Evolutionary conservation across 1,284 basidiomycete genomes (phyloP), one percentile per base, ranked within the genome.

Genomic region (Phlebopus sp.): DNA sequence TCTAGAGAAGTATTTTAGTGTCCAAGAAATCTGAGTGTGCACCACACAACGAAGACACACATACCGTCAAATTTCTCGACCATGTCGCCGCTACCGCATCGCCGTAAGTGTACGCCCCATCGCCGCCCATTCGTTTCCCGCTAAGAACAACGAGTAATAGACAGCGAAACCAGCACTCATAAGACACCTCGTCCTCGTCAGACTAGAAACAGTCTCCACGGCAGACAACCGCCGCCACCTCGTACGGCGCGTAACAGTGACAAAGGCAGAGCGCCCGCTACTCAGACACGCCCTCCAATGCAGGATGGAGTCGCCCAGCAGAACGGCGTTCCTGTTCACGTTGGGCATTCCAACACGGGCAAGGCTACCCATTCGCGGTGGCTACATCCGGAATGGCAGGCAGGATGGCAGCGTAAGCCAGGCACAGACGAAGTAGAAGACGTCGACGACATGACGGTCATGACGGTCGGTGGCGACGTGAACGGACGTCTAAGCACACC

Each of bases 121-220:
- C 27, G 30, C 27, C 18, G n/a, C n/a, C n/a, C n/a, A n/a, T 27
- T 1, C 2, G 5, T 17, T 23, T 47, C 18, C 52, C 29, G 27
- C 27, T 11, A 7, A 23, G 4, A 8, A 23, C 23, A 39, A 10
- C 19, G 8, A 2, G 19, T 10, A 13, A 3, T 23, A 37, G 17
- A 39, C 18, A 41, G 9, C 14, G 36, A 32, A 44, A 29, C 6
- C 21, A 29, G 3, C 8, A 47, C 44, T 5, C 21, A 39, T 31
- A 31, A n/a, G n/a, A n/a, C n/a, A n/a, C n/a, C n/a, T 4, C 11
- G 64, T 61, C 62, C 62, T 38, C 56, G 59, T 34, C 35, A 51
- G 37, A 63, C 62, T 0, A 56, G 54, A 14, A 64, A 47, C 15
- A 61, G 60, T 29, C 17, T 54, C 2, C 57, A 52, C 14, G 60